Base-by-base conservation (phyloP, 805 yeast species). In the Metschnikowia lochheadii region DNA sequence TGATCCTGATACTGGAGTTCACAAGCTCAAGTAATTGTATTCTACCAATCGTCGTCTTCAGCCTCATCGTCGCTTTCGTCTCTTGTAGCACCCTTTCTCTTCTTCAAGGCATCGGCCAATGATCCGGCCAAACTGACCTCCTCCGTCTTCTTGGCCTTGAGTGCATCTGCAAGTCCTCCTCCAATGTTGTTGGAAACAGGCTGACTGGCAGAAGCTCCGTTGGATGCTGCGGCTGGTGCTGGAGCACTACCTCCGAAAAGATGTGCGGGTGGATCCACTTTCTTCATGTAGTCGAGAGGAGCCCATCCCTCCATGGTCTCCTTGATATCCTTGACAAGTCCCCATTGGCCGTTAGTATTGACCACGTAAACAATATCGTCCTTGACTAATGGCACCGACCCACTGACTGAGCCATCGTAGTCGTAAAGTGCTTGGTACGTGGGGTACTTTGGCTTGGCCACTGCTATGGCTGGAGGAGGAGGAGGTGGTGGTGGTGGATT, bases 291-390 rank as follows among this genome's bases (percentile, higher is more conserved):
- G n/a, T 91, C 87, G 20, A 94, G 85, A 13, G 99, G 99, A 11
- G 94, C 92, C 99, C 99, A 94, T 5, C 99, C 99, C 65, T 90
- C 94, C 50, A 74, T 79, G 0, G 84, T 63, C 38, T 87, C 94
- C 61, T 86, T 91, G 53, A 85, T 65, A 33, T 82, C 76, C 64
- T 86, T 87, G 8, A 90, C 97, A 51, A 94, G 76, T 60, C 96
- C 92, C 99, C 99, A 94, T 15, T 97, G 96, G 54, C 88, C 91
- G 42, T 84, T 83, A 50, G 85, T 88, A 62, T 80, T 84, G 2
- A 83, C 71, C 33, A 94, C 81, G 54, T 82, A 82, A 35, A 92
- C 83, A 43, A 89, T 73, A 41, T 87, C 87, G 52, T 87, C 96
- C 60, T 85, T 87, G 5, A 77, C 69, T 37, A 92, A 75, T 6